Evolutionary conservation across 768 basidiomycete species (phyloP).

Genomic region (Amanita rimosa): DNA sequence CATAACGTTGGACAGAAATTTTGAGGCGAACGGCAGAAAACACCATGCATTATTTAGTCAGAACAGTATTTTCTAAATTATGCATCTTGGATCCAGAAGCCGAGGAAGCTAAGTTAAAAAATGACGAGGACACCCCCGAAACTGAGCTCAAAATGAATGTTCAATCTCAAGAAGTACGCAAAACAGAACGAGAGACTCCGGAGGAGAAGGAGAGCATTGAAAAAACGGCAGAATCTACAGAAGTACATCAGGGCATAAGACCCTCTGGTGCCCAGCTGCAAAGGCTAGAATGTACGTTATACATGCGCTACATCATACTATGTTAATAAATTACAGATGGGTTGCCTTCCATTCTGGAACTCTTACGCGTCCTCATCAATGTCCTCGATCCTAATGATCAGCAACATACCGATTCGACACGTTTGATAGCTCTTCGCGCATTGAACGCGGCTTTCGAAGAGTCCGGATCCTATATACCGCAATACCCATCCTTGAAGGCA

Average conservation of each 20-base stretch:
- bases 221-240: conserved; percentile 2
- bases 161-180: conserved; percentile 19
- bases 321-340: conserved; percentile 45
- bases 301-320: background rate
- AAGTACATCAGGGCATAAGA: conserved; percentile 8
- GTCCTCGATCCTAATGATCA: conserved; percentile 92
- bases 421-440: conserved; percentile 78
- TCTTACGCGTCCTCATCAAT: conserved; percentile 89
- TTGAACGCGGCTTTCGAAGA: conserved; percentile 84
- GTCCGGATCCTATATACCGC: conserved; percentile 62
- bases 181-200: background rate
- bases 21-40: conserved; percentile 80
- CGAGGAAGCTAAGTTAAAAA: conserved; percentile 61
- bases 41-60: conserved; percentile 81
- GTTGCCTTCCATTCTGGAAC: conserved; percentile 84
- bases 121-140: conserved; percentile 37
- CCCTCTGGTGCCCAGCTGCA: background rate
- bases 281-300: conserved; percentile 26
- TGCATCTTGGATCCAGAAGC: conserved; percentile 46
- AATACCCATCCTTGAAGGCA: conserved; percentile 65
- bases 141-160: conserved; percentile 56
- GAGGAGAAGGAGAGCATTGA: background rate
- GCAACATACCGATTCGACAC: conserved; percentile 92
- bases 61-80: conserved; percentile 73
- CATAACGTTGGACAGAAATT: conserved; percentile 43